Conservation (phyloP, 345 rosid genomes). For the Acer saccharum region DNA sequence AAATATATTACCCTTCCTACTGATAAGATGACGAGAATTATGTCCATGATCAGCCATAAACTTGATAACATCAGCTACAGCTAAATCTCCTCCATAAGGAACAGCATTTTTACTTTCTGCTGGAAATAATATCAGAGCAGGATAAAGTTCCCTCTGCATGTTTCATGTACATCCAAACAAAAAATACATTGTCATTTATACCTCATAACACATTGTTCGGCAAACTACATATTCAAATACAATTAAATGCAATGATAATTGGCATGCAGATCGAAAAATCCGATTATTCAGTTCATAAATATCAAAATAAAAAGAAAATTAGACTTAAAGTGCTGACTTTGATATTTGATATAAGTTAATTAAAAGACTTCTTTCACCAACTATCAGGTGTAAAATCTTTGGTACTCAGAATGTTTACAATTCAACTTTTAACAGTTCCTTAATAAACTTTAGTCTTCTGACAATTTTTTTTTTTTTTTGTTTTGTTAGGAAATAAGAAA, state of each 20-base stretch:
- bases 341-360: no score
- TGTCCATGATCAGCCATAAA: slow-evolving; percentile 71
- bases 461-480: no score
- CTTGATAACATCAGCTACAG: slow-evolving; percentile 65
- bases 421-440: no score
- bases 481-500: no score
- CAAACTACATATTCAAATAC: not conserved
- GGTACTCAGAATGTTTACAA: no score
- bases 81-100: slow-evolving; percentile 65
- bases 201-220: not conserved
- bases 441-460: no score
- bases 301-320: no score
- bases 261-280: no score
- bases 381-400: no score
- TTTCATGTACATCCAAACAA: slow-evolving; percentile 12
- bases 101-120: slow-evolving; percentile 58
- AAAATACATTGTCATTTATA: not conserved
- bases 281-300: no score
- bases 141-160: slow-evolving; percentile 86
- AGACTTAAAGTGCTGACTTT: no score
- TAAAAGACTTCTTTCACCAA: no score
- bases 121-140: slow-evolving; percentile 79
- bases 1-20: slow-evolving; percentile 53
- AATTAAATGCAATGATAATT: not conserved
- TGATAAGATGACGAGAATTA: slow-evolving; percentile 49